Evolutionary conservation across 768 basidiomycete genomes (phyloP), one percentile per base, ranked within the genome.

Genomic region (Mycena maculata): DNA sequence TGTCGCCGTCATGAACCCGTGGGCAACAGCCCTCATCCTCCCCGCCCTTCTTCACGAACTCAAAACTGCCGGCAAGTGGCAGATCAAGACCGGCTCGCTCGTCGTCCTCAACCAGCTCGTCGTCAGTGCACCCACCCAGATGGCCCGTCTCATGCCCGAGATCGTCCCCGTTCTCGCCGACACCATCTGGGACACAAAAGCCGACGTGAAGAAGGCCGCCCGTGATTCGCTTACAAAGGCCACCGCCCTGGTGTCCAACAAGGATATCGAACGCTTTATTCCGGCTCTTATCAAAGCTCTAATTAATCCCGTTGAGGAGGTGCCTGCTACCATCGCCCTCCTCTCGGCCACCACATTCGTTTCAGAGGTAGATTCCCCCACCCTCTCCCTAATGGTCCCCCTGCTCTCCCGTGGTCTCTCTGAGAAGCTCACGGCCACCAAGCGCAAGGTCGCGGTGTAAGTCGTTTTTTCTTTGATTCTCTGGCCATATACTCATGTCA

Each of bases 241-340:
- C 71, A 95, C 93, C 75, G 94, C 94, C 75, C 85, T 98, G 72
- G 88, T 98, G 72, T 95, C 95, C 73, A 98, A 98, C 92, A 98
- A 98, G 91, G 96, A 97, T 83, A 96, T 94, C 65, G 92, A 94
- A 89, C 90, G 90, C 82, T 98, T 93, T 85, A 95, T 99, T 87
- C 95, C 94, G 74, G 96, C 96, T 79, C 90, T 99, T 76, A 96
- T 98, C 82, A 95, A 97, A 81, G 92, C 95, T 79, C 86, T 99
- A 77, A 95, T 98, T 84, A 96, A 99, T 87, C 98, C 98, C 75
- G 95, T 98, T 71, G 97, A 99, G 86, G 98, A 99, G 90, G 96
- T 98, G 64, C 93, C 96, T 75, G 92, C 90, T 75, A 98, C 96
- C 76, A 94, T 98, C 75, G 87, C 87, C 69, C 92, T 97, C 83